Evolutionary conservation across 257 asterid species (phyloP), one percentile per base, ranked within the genome.

Genomic region (Penstemon davidsonii): DNA sequence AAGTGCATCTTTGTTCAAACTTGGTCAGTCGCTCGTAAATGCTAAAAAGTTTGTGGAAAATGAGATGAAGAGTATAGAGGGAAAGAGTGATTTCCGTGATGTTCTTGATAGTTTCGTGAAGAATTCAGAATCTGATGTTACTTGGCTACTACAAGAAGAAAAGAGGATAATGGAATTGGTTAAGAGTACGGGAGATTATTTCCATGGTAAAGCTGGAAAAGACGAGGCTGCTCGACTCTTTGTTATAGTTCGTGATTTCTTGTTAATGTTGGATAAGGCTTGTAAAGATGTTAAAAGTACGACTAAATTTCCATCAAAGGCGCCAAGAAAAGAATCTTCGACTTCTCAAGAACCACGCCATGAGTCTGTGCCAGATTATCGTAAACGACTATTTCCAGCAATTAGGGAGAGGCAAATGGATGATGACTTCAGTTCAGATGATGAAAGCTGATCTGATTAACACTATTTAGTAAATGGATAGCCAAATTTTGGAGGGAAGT

Each of bases 111-210:
- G 73, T 58, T 86, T 87, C 54, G 13, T 87, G 40, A 66, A 79
- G 42, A 87, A 82, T n/a, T 84, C 88, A 0, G 96, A 87, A 78
- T 64, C 70, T 4, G 89, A 92, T 6, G 61, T 81, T 18, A 18
- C 62, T 33, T 81, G 74, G 80, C 62, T 89, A 40, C 51, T 65
- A 11, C 89, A 80, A 60, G 96, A 89, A 68, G 95, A 89, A 72
- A 83, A 83, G 49, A 78, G 85, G 77, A 81, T 92, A 59, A 84
- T 81, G 95, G 84, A 60, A 63, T 56, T 87, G 74, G 95, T 87
- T 59, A 87, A 77, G 85, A 83, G 84, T 78, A 89, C 95, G 0
- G 96, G 95, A 54, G 98, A 92, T 68, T 92, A 92, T 75, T 92
- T 92, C 76, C 89, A 92, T 9, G 98, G 96, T 33, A 82, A 80